Evolutionary conservation across 805 yeast species (phyloP), one percentile per base, ranked within the genome.

Genomic region (Lipomyces chichibuensis): DNA sequence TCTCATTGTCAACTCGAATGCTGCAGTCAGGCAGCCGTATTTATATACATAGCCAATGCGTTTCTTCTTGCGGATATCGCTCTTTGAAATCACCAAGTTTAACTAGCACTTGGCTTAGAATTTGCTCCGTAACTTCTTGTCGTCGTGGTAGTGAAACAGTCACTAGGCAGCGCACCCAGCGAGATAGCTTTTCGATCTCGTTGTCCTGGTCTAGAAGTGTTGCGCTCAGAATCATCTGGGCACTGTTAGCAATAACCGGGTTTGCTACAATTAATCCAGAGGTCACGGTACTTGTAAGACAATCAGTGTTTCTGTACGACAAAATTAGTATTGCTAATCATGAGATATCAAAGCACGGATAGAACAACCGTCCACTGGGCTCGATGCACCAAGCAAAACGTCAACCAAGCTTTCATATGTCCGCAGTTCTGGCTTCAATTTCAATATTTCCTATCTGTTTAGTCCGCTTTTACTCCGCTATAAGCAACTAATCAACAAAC

Each of bases 121-220:
- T 62, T 32, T 64, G 67, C 35, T 67, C 67, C 1, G 70, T 65
- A 14, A 64, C 32, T 2, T 23, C 53, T 7, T 61, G 54, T 33
- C 63, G 63, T 17, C 61, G 62, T 0, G 70, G 67, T 35, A 67
- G 63, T 25, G 67, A 62, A 20, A 64, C 53, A 7, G 62, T 14
- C 8, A 67, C 58, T 7, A 67, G 33, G 39, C 65, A 60, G 37
- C 67, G 70, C 23, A 67, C 43, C 67, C 67, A 67, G 13, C 67
- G 63, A 14, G 70, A 64, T 6, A 67, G 57, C 32, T 64, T 64
- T 27, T 14, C 63, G 33, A 67, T 58, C 17, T 58, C 66, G 20
- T 29, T 55, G 32, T 27, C 59, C 3, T 55, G 43, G 46, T 63
- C 57, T 5, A 56, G 43, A 7, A 65, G 53, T 11, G 65, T 54